Percentiles rank a stretch among this genome's conserved stretches.
Conservation (phyloP, 352 stramenopile genomes). For the Poterioochromonas sp. region DNA sequence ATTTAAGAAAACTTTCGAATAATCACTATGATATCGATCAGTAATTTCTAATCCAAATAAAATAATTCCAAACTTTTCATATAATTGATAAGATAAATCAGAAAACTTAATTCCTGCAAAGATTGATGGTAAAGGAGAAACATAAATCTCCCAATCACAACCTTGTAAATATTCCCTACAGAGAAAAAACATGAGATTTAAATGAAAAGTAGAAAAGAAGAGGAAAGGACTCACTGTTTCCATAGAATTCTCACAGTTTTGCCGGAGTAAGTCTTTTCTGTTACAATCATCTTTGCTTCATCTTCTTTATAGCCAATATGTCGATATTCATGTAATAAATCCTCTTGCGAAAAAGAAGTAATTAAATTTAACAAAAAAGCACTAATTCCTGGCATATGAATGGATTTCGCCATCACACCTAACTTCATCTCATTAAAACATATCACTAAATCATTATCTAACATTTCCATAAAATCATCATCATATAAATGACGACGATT, state of each 20-base stretch:
- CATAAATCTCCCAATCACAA: constrained; percentile 35
- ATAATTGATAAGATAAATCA: constrained; percentile 23
- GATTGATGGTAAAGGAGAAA: neutral
- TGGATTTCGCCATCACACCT: constrained; percentile 15
- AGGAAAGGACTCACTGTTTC: no score
- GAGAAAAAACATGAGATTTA: no score
- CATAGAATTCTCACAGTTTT: no score
- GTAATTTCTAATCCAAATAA: constrained; percentile 29
- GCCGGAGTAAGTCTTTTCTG: neutral
- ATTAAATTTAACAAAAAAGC: constrained; percentile 31
- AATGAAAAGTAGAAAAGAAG: no score
- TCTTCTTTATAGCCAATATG: neutral
- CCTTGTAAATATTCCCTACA: constrained; percentile 26
- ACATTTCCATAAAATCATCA: neutral
- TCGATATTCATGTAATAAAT: neutral
- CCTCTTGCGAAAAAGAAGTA: constrained; percentile 23
- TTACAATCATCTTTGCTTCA: neutral
- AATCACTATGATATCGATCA: neutral
- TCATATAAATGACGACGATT: constrained; percentile 27
- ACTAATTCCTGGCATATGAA: neutral
- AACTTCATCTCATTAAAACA: constrained; percentile 36
- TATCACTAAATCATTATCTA: neutral
- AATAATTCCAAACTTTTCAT: constrained; percentile 15
- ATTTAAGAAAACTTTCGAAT: constrained; percentile 12
- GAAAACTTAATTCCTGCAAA: constrained; percentile 16